Conservation (phyloP, 1,139 yeast genomes). For the Geotrichum phurueaensis region DNA sequence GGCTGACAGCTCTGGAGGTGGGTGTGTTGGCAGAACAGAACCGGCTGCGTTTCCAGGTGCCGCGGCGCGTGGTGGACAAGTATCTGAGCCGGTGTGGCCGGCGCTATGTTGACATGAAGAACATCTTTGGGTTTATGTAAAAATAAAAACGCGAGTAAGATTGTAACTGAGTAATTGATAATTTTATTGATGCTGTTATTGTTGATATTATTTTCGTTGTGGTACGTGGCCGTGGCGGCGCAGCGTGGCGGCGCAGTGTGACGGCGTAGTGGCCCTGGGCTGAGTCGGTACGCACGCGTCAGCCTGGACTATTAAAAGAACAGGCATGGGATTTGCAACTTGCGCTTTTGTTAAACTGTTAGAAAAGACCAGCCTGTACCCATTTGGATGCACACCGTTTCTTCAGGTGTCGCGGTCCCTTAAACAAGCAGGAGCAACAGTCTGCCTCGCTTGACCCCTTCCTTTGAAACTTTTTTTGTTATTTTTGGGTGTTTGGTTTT, state of each 20-base stretch:
- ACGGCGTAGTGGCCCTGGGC: neutral
- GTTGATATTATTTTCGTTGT: neutral
- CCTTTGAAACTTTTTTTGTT: no score
- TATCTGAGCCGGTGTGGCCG: constrained; percentile 83
- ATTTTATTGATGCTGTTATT: neutral
- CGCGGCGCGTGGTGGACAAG: constrained; percentile 60
- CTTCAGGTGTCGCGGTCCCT: no score
- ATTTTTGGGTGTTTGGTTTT: neutral
- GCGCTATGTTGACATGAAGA: constrained; percentile 81
- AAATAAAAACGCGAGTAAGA: neutral
- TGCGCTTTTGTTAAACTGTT: no score
- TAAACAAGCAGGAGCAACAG: no score
- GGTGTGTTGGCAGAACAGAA: constrained; percentile 79
- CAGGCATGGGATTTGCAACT: no score
- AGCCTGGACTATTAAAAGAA: no score
- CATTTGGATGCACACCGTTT: no score
- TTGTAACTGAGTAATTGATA: neutral
- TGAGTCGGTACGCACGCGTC: no score
- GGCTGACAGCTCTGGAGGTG: constrained; percentile 34
- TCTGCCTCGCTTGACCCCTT: no score
- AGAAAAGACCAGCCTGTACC: no score
- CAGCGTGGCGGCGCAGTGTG: neutral
- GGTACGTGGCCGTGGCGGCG: no score
- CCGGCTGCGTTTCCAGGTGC: constrained; percentile 52
- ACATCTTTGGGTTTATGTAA: constrained; percentile 46